A percentile compares a stretch with the other conserved stretches of the same genome.
Conservation (phyloP, 1,284 basidiomycete species). For the Leccinum insolens region DNA sequence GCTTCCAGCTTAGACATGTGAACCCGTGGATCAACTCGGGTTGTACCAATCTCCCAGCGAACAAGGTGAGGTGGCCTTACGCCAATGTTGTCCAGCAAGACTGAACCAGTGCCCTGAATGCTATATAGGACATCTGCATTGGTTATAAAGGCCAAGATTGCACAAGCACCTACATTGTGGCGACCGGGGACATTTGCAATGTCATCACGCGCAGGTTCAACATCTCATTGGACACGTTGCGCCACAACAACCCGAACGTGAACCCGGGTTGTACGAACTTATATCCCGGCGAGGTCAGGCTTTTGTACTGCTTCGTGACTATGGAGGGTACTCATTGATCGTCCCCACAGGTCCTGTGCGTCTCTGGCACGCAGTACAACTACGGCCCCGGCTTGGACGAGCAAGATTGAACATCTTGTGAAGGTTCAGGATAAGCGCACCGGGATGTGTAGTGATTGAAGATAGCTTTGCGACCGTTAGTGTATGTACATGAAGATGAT, state of each 20-base stretch:
- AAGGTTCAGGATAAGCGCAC: neutral
- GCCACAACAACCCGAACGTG: neutral
- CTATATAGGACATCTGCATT: neutral
- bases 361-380: neutral
- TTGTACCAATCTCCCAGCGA: neutral
- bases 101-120: neutral
- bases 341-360: neutral
- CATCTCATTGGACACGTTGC: neutral
- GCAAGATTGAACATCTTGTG: neutral
- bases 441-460: neutral
- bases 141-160: neutral
- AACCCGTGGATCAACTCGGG: neutral
- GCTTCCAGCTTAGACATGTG: neutral
- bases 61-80: neutral
- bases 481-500: neutral
- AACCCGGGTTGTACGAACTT: neutral
- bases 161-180: neutral
- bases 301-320: neutral
- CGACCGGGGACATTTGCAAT: neutral
- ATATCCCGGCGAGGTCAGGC: neutral
- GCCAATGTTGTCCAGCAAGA: neutral
- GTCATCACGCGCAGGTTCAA: neutral
- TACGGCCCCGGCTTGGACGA: neutral
- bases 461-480: neutral
- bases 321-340: neutral